These are phyloP conservation scores for Salix arbutifolia DNA, from an alignment of 345 rosid genomes.

Conservation along the genomic window DNA sequence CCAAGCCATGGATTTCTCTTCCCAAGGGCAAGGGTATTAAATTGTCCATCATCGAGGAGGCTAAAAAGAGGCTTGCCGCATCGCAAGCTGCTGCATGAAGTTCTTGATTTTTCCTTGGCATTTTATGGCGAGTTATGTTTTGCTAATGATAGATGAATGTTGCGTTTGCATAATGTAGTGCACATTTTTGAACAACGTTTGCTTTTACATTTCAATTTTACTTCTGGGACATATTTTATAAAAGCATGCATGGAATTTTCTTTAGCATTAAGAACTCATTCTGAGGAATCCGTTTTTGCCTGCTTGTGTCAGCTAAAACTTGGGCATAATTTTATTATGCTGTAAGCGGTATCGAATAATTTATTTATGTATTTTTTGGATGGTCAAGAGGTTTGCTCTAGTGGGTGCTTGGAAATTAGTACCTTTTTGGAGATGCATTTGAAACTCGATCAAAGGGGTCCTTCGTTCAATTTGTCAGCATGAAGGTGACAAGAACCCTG, in stretches of 20 bases:
- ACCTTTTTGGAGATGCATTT: background rate
- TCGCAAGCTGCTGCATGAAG: constrained; percentile 39
- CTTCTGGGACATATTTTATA: background rate
- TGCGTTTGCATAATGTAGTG: background rate
- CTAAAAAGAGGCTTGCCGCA: constrained; percentile 68
- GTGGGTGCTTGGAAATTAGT: background rate
- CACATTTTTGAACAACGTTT: background rate
- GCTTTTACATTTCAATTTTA: background rate
- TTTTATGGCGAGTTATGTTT: background rate
- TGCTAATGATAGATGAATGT: background rate
- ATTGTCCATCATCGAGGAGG: constrained; percentile 77
- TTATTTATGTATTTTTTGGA: background rate
- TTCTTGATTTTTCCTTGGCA: background rate
- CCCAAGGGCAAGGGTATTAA: constrained; percentile 29
- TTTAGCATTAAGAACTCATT: background rate
- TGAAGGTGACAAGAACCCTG: background rate
- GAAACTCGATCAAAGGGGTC: background rate
- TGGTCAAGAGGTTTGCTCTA: background rate
- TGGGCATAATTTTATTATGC: background rate
- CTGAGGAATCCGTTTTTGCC: background rate
- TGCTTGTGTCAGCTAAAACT: background rate
- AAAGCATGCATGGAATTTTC: background rate
- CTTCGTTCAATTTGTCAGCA: background rate
- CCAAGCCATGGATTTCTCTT: constrained; percentile 84
- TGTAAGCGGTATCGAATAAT: background rate